Percentiles rank a stretch among this genome's conserved stretches.
Evolutionary conservation across 192 early-diverging fungal genomes (phyloP).

Genomic region (Chytriomyces confervae): DNA sequence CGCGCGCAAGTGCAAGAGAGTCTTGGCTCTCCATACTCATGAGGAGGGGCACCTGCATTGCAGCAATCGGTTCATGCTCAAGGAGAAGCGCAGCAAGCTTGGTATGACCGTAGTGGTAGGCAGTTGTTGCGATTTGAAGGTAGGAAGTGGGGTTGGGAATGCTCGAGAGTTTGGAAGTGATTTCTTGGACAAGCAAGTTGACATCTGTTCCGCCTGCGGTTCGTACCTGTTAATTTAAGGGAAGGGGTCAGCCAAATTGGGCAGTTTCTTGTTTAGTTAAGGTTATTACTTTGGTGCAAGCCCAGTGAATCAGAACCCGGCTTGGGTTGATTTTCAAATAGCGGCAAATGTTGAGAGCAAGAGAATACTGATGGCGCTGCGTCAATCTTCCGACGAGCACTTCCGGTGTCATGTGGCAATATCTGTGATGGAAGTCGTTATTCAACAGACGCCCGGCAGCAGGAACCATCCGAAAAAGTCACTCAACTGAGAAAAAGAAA

Average conservation of each 20-base stretch:
- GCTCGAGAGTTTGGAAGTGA: slow-evolving; percentile 67
- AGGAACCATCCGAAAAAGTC: background rate
- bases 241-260: slow-evolving; percentile 42
- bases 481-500: slow-evolving; percentile 83
- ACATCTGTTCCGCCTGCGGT: slow-evolving; percentile 80
- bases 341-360: slow-evolving; percentile 85
- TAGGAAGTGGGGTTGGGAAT: slow-evolving; percentile 66
- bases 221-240: slow-evolving; percentile 80
- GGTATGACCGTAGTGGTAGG: slow-evolving; percentile 81
- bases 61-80: slow-evolving; percentile 92
- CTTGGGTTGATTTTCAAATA: slow-evolving; percentile 81
- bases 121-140: slow-evolving; percentile 91
- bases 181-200: slow-evolving; percentile 70
- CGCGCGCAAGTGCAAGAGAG: slow-evolving; percentile 83
- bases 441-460: too few relatives aligned
- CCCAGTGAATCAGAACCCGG: slow-evolving; percentile 93
- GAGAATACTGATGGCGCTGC: slow-evolving; percentile 79
- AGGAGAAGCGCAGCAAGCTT: slow-evolving; percentile 87
- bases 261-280: background rate
- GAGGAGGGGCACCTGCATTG: slow-evolving; percentile 92
- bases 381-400: slow-evolving; percentile 82
- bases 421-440: slow-evolving; percentile 51
- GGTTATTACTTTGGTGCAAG: slow-evolving; percentile 80
- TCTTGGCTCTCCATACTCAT: slow-evolving; percentile 89
- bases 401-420: slow-evolving; percentile 76